A percentile compares a stretch with the other conserved stretches of the same genome.
Conservation (phyloP, 306 rosid genomes). For the Quercus bicolor region DNA sequence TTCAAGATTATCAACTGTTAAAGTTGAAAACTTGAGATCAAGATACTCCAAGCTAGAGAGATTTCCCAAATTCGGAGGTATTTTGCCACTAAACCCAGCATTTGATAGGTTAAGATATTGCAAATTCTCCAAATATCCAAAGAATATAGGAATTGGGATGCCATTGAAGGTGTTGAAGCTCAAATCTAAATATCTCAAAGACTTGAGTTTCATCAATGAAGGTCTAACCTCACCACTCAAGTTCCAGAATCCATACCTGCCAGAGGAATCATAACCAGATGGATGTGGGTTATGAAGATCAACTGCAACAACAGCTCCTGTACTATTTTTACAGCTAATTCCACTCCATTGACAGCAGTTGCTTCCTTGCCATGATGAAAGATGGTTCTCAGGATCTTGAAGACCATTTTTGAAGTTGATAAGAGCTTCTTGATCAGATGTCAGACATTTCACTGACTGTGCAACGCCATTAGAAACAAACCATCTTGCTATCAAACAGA, state of each 20-base stretch:
- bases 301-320: constrained; percentile 32
- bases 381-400: constrained; percentile 27
- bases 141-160: constrained; percentile 26
- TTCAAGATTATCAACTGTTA: constrained; percentile 18
- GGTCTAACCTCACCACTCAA: constrained; percentile 40
- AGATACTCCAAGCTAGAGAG: constrained; percentile 35
- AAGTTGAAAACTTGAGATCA: constrained; percentile 4
- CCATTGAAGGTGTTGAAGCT: constrained; percentile 38
- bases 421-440: constrained; percentile 33
- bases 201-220: constrained; percentile 36
- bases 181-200: constrained; percentile 38
- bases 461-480: neutral
- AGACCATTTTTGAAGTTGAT: constrained; percentile 47
- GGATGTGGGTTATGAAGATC: constrained; percentile 39
- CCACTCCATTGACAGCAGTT: constrained; percentile 49
- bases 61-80: constrained; percentile 39
- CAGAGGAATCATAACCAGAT: neutral
- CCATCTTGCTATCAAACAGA: neutral
- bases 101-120: constrained; percentile 39
- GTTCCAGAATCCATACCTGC: constrained; percentile 26
- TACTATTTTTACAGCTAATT: constrained; percentile 28
- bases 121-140: constrained; percentile 38
- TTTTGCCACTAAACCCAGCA: constrained; percentile 31
- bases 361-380: constrained; percentile 41
- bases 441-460: constrained; percentile 14